A percentile compares a stretch with the other conserved stretches of the same genome.
Evolutionary conservation across 2,329 filamentous ascomycete species (phyloP).

Genomic region (Colletotrichum plurivorum): DNA sequence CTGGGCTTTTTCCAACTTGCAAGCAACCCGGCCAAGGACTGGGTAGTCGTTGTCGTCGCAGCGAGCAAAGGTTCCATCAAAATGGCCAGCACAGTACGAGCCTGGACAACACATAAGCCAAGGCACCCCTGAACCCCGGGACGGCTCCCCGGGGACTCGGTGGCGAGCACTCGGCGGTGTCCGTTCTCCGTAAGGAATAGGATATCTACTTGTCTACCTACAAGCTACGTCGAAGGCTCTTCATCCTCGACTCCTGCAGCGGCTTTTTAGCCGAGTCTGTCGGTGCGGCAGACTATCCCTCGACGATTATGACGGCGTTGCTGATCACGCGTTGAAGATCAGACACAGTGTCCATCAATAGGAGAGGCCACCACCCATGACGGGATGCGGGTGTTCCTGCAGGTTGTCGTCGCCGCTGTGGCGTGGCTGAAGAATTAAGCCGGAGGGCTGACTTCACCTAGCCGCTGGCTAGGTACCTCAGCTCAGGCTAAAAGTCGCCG

Average conservation of each 20-base stretch:
- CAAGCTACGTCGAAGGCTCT: neutral
- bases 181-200: too few relatives aligned
- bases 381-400: conserved; percentile 33
- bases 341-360: conserved; percentile 26
- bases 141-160: too few relatives aligned
- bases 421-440: neutral
- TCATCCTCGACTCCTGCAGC: conserved; percentile 18
- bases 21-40: neutral
- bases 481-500: neutral
- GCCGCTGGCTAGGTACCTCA: too few relatives aligned
- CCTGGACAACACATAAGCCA: too few relatives aligned
- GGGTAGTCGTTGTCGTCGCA: neutral
- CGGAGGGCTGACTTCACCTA: neutral
- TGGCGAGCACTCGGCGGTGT: too few relatives aligned
- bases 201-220: too few relatives aligned
- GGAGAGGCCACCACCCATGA: neutral
- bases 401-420: conserved; percentile 32
- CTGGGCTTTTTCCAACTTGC: conserved; percentile 19
- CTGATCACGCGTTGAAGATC: conserved; percentile 28
- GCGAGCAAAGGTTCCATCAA: neutral
- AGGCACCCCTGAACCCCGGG: too few relatives aligned
- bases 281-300: neutral
- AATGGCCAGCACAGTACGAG: too few relatives aligned
- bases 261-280: conserved; percentile 26
- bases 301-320: conserved; percentile 14